Evolutionary conservation across 345 rosid species (phyloP), one percentile per base, ranked within the genome.

Genomic region (Salix arbutifolia): DNA sequence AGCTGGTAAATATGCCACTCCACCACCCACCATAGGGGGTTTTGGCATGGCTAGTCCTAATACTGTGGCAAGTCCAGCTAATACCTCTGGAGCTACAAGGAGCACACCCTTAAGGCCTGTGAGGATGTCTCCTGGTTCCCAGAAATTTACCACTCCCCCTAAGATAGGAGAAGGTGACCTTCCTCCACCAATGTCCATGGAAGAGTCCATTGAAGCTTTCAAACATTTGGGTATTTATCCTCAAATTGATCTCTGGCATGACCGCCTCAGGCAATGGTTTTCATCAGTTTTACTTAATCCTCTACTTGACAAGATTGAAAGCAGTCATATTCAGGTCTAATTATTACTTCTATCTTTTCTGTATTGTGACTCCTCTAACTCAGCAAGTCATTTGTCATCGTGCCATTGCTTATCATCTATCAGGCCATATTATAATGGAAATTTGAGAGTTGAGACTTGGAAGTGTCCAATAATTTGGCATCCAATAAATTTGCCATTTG

Each of bases 91-190:
- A 82, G 88, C 92, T 82, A 79, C 90, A 25, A 90, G 98, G 85
- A 93, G 88, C 74, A 93, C 96, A 38, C 99, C 99, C 65, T 82
- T 91, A 83, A 87, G 98, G 84, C 87, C 89, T 56, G 98, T 95
- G 74, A 90, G 98, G 87, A 90, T 95, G 97, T 95, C 99, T 87
- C 99, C 99, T 75, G 88, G 93, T 78, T 92, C 92, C 67, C 99
- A 95, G 85, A 95, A 95, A 76, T 93, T 90, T 84, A 86, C 89
- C 50, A 92, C 99, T 71, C 96, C 99, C 68, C 97, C 97, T 52
- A 93, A 95, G 89, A 95, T 93, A 86, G 98, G 97, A 84, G 98
- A 95, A 67, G 97, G 96, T 30, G 97, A 95, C 18, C 87, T 91
- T 84, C 97, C 98, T 80, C 82, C 86, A 42, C 91, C 98, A 58